These are phyloP conservation scores for Acer yangbiense DNA, from an alignment of 345 rosid species.

Conservation along the genomic window DNA sequence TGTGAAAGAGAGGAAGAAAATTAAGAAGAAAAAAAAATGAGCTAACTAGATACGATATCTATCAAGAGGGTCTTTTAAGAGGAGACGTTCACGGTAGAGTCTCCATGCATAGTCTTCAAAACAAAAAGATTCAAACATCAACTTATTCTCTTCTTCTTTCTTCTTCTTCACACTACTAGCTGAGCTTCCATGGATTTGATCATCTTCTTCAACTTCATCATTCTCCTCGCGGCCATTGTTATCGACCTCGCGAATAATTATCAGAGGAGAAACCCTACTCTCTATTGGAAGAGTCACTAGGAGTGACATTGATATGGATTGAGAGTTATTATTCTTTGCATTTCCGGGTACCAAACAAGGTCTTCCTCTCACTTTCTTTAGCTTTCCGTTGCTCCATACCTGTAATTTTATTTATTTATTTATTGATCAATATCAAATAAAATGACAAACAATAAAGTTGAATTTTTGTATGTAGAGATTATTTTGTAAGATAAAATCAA, in stretches of 20 bases:
- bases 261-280: constrained; percentile 51
- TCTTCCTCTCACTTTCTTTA: constrained; percentile 73
- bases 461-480: too few species aligned
- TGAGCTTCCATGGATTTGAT: neutral
- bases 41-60: constrained; percentile 40
- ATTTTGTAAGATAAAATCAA: neutral
- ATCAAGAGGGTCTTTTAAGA: constrained; percentile 70
- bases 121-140: constrained; percentile 47
- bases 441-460: too few species aligned
- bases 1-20: too few species aligned
- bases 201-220: constrained; percentile 29
- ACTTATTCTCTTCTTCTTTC: constrained; percentile 20
- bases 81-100: constrained; percentile 63
- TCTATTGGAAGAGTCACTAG: constrained; percentile 63
- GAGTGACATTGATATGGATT: constrained; percentile 53
- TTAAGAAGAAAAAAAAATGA: too few species aligned
- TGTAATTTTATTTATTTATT: constrained; percentile 7
- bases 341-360: constrained; percentile 38
- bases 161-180: too few species aligned
- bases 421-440: too few species aligned
- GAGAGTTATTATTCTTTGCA: constrained; percentile 13
- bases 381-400: constrained; percentile 86
- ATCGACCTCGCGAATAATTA: constrained; percentile 10
- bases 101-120: constrained; percentile 90
- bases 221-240: neutral